These are phyloP conservation scores for Santalum album DNA, from an alignment of 164 flowering plant genomes.

Conservation along the genomic window DNA sequence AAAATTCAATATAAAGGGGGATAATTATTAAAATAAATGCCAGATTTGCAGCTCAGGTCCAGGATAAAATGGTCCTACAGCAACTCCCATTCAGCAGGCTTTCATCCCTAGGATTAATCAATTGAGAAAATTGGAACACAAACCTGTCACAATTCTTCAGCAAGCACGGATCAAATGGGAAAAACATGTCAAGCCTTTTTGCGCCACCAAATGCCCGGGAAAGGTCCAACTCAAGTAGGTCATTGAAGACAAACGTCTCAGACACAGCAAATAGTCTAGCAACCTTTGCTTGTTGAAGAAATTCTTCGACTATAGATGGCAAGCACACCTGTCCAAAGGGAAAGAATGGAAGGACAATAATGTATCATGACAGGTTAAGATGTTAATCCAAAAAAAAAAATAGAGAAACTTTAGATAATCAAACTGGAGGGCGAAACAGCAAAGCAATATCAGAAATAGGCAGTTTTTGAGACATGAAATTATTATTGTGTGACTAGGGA, in stretches of 20 bases:
- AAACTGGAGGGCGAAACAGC: no score
- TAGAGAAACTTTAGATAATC: background rate
- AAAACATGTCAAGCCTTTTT: constrained; percentile 88
- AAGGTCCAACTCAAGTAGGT: constrained; percentile 55
- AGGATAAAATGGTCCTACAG: no score
- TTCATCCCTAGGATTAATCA: no score
- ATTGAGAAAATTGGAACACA: constrained; percentile 1
- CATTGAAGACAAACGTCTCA: constrained; percentile 28
- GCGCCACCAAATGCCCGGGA: constrained; percentile 72
- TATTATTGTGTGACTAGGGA: no score
- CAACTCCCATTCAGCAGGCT: background rate
- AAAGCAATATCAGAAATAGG: no score
- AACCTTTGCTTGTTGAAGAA: constrained; percentile 66
- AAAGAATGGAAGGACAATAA: no score
- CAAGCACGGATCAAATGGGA: constrained; percentile 92
- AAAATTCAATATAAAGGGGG: no score
- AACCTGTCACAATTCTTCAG: constrained; percentile 69
- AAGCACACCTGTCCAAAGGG: constrained; percentile 65
- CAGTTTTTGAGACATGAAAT: no score
- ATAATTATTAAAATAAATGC: no score
- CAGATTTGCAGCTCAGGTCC: no score
- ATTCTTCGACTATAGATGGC: constrained; percentile 80
- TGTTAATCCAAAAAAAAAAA: background rate
- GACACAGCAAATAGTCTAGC: constrained; percentile 40
- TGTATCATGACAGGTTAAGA: background rate